A percentile compares a stretch with the other conserved stretches of the same genome.
These are phyloP conservation scores for Russula abietina DNA, from an alignment of 768 basidiomycete genomes.

Conservation along the genomic window DNA sequence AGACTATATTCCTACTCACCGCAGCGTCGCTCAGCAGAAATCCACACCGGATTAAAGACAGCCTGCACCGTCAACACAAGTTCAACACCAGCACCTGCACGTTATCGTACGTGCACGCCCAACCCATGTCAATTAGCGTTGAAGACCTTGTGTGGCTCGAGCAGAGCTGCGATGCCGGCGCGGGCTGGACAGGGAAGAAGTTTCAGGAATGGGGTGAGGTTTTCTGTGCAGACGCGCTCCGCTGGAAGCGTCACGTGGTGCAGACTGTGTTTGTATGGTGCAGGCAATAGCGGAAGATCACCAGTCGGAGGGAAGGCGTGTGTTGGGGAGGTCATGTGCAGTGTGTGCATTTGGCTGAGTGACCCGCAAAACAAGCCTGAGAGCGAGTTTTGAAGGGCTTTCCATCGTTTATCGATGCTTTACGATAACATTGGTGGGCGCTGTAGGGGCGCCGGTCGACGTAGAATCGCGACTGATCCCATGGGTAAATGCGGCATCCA, in stretches of 20 bases:
- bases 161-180: constrained; percentile 74
- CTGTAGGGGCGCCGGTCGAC: constrained; percentile 64
- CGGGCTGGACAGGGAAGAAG: constrained; percentile 87
- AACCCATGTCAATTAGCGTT: constrained; percentile 92
- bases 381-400: constrained; percentile 78
- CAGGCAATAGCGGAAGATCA: constrained; percentile 20
- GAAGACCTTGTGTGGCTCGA: constrained; percentile 83
- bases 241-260: constrained; percentile 75
- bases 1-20: constrained; percentile 36
- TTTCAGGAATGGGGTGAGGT: constrained; percentile 92
- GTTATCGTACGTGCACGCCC: constrained; percentile 68
- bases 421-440: constrained; percentile 25
- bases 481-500: no score
- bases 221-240: constrained; percentile 94
- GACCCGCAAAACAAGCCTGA: constrained; percentile 95
- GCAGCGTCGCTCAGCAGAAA: constrained; percentile 44
- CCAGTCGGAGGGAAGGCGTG: constrained; percentile 33
- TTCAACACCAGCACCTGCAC: constrained; percentile 46
- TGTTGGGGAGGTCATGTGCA: constrained; percentile 64
- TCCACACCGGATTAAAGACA: constrained; percentile 71
- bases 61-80: constrained; percentile 66
- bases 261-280: constrained; percentile 42
- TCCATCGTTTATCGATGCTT: constrained; percentile 77
- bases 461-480: no score
- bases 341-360: constrained; percentile 67